These are phyloP conservation scores for Daldinia grandis DNA, from an alignment of 495 filamentous ascomycete genomes.

Conservation along the genomic window DNA sequence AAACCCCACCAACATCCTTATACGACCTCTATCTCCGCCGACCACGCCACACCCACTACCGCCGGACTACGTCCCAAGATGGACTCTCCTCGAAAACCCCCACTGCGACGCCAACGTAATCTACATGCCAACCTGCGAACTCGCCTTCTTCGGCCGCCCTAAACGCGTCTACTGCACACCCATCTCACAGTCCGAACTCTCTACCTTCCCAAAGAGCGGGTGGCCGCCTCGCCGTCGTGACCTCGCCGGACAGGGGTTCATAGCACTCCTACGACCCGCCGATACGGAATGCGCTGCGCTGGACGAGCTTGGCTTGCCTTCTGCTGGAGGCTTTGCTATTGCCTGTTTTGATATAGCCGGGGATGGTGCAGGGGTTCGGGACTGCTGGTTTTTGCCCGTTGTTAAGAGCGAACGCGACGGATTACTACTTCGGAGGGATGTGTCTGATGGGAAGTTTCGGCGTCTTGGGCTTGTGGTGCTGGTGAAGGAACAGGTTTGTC, in stretches of 20 bases:
- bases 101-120: slow-evolving; percentile 31
- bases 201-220: not conserved
- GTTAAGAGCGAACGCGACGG: slow-evolving; percentile 13
- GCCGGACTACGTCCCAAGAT: not conserved
- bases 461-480: slow-evolving; percentile 17
- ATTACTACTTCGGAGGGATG: slow-evolving; percentile 15
- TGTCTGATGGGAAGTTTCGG: slow-evolving; percentile 29
- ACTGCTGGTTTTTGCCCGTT: slow-evolving; percentile 31
- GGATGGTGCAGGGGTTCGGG: not conserved
- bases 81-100: slow-evolving; percentile 6
- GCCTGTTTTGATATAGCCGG: slow-evolving; percentile 25
- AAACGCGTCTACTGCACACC: slow-evolving; percentile 13
- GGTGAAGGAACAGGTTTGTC: slow-evolving; percentile 28
- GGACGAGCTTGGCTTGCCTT: not conserved
- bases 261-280: slow-evolving; percentile 18
- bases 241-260: slow-evolving; percentile 7
- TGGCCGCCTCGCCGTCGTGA: not conserved
- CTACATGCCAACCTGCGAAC: slow-evolving; percentile 24
- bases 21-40: slow-evolving; percentile 5
- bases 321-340: slow-evolving; percentile 4
- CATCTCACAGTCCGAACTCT: not conserved
- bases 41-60: not conserved
- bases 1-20: slow-evolving; percentile 28
- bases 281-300: not conserved
- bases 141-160: slow-evolving; percentile 29